Conservation (phyloP, 2,329 filamentous ascomycete genomes). For the Magnaporthiopsis poae region DNA sequence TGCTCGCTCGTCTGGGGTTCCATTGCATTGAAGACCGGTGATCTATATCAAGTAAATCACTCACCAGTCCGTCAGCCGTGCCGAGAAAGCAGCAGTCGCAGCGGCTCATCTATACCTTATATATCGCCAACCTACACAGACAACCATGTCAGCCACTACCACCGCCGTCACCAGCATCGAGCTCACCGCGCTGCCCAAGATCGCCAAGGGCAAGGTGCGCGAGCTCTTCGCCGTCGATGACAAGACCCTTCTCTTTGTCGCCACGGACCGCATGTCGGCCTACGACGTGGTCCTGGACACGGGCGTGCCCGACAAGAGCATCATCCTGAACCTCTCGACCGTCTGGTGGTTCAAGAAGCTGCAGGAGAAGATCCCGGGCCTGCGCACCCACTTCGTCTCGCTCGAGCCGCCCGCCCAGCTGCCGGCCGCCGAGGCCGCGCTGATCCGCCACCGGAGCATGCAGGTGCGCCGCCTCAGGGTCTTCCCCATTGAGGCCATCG, state of each 20-base stretch:
- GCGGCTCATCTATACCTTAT: too few species aligned
- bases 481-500: slow-evolving; percentile 72
- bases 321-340: slow-evolving; percentile 35
- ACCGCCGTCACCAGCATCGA: slow-evolving; percentile 19
- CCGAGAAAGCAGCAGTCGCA: too few species aligned
- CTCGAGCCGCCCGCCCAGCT: slow-evolving; percentile 29
- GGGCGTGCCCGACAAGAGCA: slow-evolving; percentile 44
- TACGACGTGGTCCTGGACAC: slow-evolving; percentile 88
- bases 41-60: too few species aligned
- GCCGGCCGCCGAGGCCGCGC: slow-evolving; percentile 29
- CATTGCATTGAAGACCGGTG: too few species aligned
- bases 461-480: slow-evolving; percentile 63
- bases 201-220: slow-evolving; percentile 23
- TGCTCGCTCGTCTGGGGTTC: too few species aligned
- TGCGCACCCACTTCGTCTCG: slow-evolving; percentile 44
- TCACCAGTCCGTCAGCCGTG: too few species aligned
- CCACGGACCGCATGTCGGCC: slow-evolving; percentile 77
- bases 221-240: slow-evolving; percentile 20
- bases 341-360: slow-evolving; percentile 47
- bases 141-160: background rate
- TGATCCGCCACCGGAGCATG: slow-evolving; percentile 61
- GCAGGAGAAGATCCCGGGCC: slow-evolving; percentile 30
- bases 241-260: slow-evolving; percentile 22
- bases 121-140: background rate
- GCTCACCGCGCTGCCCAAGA: slow-evolving; percentile 22